phyloP scores from a whole-genome alignment of 345 rosid species.

The Populus simonii region DNA sequence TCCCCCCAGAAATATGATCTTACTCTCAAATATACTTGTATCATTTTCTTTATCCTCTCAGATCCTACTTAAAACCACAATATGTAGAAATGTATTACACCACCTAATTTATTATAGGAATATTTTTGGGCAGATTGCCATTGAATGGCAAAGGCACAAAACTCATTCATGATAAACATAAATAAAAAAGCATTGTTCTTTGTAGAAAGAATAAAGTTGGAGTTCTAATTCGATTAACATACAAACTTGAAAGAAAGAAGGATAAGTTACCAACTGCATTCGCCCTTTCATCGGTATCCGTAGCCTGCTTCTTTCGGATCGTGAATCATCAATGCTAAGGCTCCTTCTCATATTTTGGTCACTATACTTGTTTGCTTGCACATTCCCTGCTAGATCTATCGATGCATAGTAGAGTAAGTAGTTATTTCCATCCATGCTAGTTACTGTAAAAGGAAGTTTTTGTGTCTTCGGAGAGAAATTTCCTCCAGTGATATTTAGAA shows the following conservation, averaged over 20 bases:
- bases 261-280: slow-evolving; percentile 68
- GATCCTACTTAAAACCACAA: neutral
- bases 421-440: slow-evolving; percentile 85
- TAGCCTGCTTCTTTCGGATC: slow-evolving; percentile 53
- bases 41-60: neutral
- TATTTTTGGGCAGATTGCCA: neutral
- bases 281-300: slow-evolving; percentile 91
- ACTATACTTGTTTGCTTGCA: slow-evolving; percentile 42
- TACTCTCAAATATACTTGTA: too few species aligned
- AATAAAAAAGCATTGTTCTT: neutral
- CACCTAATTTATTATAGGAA: neutral
- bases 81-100: neutral
- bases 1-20: neutral
- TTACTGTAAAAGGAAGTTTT: slow-evolving; percentile 88
- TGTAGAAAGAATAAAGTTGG: neutral
- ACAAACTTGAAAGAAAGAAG: slow-evolving; percentile 7
- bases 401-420: slow-evolving; percentile 73
- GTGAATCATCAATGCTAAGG: slow-evolving; percentile 49
- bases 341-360: slow-evolving; percentile 54
- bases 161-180: neutral
- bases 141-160: neutral
- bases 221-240: neutral
- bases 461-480: slow-evolving; percentile 80
- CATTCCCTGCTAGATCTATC: slow-evolving; percentile 66
- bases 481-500: slow-evolving; percentile 86